Evolutionary conservation across 202 grass and related monocot genomes (phyloP).

Genomic region (Zoysia matrella): DNA sequence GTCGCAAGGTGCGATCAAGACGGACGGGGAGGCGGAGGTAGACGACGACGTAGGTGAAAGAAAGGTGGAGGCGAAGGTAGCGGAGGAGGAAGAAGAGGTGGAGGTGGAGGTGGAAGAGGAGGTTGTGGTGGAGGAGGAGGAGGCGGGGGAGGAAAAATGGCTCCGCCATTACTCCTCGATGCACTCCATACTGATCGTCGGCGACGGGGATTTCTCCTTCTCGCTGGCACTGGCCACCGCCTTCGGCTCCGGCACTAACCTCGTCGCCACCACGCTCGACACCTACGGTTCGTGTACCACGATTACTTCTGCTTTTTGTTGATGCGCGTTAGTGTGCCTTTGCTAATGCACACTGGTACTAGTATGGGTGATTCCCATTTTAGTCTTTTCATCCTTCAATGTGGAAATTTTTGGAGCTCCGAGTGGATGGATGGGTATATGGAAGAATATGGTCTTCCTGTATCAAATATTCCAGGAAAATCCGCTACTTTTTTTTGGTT

Average conservation of each 20-base stretch:
- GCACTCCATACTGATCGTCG: conserved; percentile 52
- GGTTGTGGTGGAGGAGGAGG: not conserved
- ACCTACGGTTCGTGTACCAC: conserved; percentile 36
- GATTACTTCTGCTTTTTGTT: conserved; percentile 12
- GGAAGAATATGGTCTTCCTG: not conserved
- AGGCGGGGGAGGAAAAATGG: conserved; percentile 37
- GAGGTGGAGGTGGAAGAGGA: too few species aligned
- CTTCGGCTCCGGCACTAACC: conserved; percentile 54
- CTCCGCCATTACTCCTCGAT: conserved; percentile 47
- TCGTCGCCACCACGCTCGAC: conserved; percentile 67
- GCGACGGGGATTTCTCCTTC: conserved; percentile 77
- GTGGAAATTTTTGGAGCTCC: not conserved
- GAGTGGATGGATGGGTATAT: not conserved
- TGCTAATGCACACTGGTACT: not conserved
- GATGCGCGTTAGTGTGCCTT: not conserved
- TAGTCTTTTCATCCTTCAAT: not conserved
- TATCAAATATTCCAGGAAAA: not conserved
- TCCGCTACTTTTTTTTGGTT: not conserved
- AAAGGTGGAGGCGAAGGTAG: not conserved
- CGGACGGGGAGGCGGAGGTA: not conserved
- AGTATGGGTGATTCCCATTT: not conserved
- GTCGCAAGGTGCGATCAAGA: not conserved
- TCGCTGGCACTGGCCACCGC: conserved; percentile 55
- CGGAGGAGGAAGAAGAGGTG: not conserved
- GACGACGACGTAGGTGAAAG: not conserved